Percentiles rank a stretch among this genome's conserved stretches.
Conservation (phyloP, 371 early-diverging fungal species). For the Funneliformis caledonium region DNA sequence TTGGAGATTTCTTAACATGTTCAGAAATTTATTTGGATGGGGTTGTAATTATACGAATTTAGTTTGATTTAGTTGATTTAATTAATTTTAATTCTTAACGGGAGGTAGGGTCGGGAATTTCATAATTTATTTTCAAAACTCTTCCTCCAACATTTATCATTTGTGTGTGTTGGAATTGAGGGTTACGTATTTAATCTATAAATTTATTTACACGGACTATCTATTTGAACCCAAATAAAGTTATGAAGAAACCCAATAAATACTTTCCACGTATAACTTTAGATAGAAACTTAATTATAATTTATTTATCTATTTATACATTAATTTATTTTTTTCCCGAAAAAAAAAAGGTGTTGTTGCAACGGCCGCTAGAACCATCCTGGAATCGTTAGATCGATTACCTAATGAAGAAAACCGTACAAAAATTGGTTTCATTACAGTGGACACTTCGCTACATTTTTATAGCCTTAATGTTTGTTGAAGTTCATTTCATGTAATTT, state of each 20-base stretch:
- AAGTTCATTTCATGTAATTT: not conserved
- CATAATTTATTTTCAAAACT: not conserved
- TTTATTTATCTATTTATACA: not conserved
- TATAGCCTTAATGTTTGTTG: conserved; percentile 73
- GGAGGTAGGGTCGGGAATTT: not conserved
- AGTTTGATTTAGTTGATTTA: too few species aligned
- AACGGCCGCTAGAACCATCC: conserved; percentile 78
- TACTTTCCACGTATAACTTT: not conserved
- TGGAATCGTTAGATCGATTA: conserved; percentile 82
- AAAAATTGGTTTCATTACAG: conserved; percentile 87
- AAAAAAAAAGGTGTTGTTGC: conserved; percentile 61
- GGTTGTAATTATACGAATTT: too few species aligned
- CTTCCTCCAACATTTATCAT: not conserved
- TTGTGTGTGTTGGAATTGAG: too few species aligned
- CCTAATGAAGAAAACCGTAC: conserved; percentile 91
- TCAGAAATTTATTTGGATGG: not conserved
- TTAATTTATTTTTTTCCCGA: not conserved
- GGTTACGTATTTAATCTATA: not conserved
- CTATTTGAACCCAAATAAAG: not conserved
- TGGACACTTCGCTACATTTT: conserved; percentile 89
- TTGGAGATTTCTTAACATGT: not conserved
- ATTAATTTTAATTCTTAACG: not conserved
- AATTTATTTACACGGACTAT: not conserved
- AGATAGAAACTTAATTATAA: not conserved
- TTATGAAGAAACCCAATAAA: not conserved